Evolutionary conservation across 140 eudicot species (phyloP), one percentile per base, ranked within the genome.

Genomic region (Flaveria floridana): DNA sequence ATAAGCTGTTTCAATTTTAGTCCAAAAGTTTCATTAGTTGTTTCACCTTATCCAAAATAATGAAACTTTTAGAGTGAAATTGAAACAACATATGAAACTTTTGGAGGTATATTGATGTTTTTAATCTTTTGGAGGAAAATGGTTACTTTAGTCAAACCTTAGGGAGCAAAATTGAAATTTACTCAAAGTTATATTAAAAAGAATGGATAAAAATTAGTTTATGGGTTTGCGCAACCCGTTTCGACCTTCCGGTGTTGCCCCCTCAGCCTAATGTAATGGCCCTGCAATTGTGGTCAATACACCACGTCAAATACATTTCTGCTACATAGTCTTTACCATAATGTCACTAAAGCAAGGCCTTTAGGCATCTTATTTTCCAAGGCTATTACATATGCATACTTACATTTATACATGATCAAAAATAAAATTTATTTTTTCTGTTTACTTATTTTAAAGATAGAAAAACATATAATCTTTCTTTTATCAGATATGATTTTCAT

Each of bases 401-500:
- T 23, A 53, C 25, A 53, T 53, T 16, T 16, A 2, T 53, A 53
- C 61, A 53, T 53, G 61, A 53, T 53, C 3, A 51, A 53, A 5
- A 53, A 0, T 53, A 16, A 16, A 1, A n/a, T n/a, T n/a, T 53
- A 16, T 53, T 16, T 53, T 53, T 16, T 23, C 25, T 53, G 16
- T 53, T 53, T 18, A 53, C 25, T 16, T n/a, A 53, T 53, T 53
- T 16, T 1, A 53, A 53, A 53, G 6, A n/a, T 7, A 65, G 46
- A 19, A 19, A 30, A 74, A 47, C 63, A 63, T 61, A 26, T 74
- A 62, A 63, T 44, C 18, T 25, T 44, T 28, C 21, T 75, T 16
- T 63, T 6, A 48, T 63, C 21, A 26, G 52, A 62, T 21, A 21
- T 20, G 11, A 19, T 16, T 62, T 28, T 34, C 37, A 63, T 63